These are phyloP conservation scores for Xylaria sp. DNA, from an alignment of 2,329 filamentous ascomycete species.

Conservation along the genomic window DNA sequence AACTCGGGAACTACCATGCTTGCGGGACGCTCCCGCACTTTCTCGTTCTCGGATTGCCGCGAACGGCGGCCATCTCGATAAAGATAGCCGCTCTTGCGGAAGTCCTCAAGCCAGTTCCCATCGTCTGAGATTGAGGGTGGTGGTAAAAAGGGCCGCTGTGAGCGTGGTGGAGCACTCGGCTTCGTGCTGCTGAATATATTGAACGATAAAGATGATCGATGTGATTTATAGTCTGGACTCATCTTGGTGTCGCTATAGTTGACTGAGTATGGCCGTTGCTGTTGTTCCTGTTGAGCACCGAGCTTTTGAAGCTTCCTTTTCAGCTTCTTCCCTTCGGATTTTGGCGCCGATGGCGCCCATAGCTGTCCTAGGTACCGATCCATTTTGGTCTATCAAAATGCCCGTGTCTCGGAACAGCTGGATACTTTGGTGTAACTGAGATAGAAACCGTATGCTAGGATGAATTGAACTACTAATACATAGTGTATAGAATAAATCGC, in stretches of 20 bases:
- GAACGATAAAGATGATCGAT: constrained; percentile 23
- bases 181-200: constrained; percentile 30
- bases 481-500: constrained; percentile 7
- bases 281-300: constrained; percentile 40
- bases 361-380: constrained; percentile 44
- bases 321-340: constrained; percentile 47
- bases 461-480: neutral
- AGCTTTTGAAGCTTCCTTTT: constrained; percentile 49
- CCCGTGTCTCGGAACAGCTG: constrained; percentile 31
- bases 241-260: constrained; percentile 42
- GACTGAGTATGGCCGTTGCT: constrained; percentile 41
- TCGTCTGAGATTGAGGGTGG: constrained; percentile 39
- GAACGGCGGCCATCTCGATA: constrained; percentile 34
- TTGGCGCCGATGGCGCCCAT: constrained; percentile 38
- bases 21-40: constrained; percentile 35
- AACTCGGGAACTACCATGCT: constrained; percentile 47
- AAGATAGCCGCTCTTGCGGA: constrained; percentile 45
- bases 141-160: constrained; percentile 31
- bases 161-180: constrained; percentile 33
- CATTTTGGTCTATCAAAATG: constrained; percentile 35
- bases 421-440: neutral
- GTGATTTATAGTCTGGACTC: constrained; percentile 23
- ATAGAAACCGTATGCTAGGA: neutral
- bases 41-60: constrained; percentile 23
- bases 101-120: constrained; percentile 47